phyloP scores from a whole-genome alignment of 495 filamentous ascomycete genomes.

The Hypoxylon lienhwacheense region DNA sequence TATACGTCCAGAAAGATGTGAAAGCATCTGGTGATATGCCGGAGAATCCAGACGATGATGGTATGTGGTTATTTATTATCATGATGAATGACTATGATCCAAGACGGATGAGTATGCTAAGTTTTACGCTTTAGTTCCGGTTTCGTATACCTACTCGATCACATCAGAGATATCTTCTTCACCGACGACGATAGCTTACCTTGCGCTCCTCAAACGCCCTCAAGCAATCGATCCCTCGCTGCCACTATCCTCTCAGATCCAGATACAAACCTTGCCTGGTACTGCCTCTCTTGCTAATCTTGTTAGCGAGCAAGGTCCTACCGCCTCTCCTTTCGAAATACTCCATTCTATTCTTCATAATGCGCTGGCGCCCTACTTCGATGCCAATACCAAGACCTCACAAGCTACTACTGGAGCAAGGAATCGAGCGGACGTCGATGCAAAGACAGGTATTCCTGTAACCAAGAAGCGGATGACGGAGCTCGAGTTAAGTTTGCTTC shows the following conservation, averaged over 20 bases:
- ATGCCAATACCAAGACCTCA: slow-evolving; percentile 86
- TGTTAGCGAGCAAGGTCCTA: slow-evolving; percentile 65
- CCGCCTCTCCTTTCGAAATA: slow-evolving; percentile 85
- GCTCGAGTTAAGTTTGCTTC: slow-evolving; percentile 81
- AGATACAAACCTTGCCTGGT: slow-evolving; percentile 88
- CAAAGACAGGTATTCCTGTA: slow-evolving; percentile 91
- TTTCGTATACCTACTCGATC: slow-evolving; percentile 71
- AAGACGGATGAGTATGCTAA: slow-evolving; percentile 4
- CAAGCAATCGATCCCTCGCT: slow-evolving; percentile 78
- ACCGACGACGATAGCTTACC: slow-evolving; percentile 74
- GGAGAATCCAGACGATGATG: slow-evolving; percentile 41
- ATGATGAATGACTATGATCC: not conserved
- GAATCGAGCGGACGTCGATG: slow-evolving; percentile 76
- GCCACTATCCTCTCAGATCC: slow-evolving; percentile 81
- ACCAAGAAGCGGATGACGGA: slow-evolving; percentile 96
- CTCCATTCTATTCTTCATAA: slow-evolving; percentile 85
- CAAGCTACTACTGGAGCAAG: slow-evolving; percentile 65
- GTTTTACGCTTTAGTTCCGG: slow-evolving; percentile 32
- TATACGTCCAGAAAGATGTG: slow-evolving; percentile 89
- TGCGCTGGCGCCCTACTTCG: slow-evolving; percentile 89
- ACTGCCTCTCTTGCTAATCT: slow-evolving; percentile 64
- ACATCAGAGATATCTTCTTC: slow-evolving; percentile 79
- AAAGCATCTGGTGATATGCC: slow-evolving; percentile 45
- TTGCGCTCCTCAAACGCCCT: slow-evolving; percentile 87
- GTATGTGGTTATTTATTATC: slow-evolving; percentile 23